Conservation (phyloP, 352 stramenopile species). For the Phytophthora niederhauseri region DNA sequence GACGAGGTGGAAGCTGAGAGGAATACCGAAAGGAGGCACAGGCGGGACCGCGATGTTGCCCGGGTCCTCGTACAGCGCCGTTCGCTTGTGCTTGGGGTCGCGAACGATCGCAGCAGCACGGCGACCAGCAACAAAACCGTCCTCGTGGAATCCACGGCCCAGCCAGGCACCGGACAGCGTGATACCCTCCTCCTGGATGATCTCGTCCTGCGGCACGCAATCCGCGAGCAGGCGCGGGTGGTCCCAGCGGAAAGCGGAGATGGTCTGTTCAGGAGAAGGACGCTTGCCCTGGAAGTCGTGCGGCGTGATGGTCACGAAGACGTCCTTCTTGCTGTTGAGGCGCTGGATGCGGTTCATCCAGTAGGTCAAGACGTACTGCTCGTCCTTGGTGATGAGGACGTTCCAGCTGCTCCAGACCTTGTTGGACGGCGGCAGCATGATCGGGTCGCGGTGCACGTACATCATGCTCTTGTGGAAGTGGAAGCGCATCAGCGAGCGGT, state of each 20-base stretch:
- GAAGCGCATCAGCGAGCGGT: slow-evolving; percentile 79
- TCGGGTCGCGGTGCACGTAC: slow-evolving; percentile 83
- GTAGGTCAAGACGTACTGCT: slow-evolving; percentile 90
- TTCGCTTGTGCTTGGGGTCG: slow-evolving; percentile 75
- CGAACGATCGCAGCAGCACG: slow-evolving; percentile 79
- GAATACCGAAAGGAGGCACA: slow-evolving; percentile 77
- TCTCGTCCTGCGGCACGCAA: slow-evolving; percentile 87
- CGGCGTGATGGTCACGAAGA: slow-evolving; percentile 88
- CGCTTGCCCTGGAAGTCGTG: slow-evolving; percentile 73
- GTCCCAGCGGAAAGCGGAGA: slow-evolving; percentile 87
- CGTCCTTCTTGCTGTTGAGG: slow-evolving; percentile 84
- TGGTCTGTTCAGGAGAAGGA: slow-evolving; percentile 52
- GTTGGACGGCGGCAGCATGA: slow-evolving; percentile 74
- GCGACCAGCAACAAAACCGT: slow-evolving; percentile 86
- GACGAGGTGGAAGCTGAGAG: slow-evolving; percentile 67
- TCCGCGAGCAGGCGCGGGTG: slow-evolving; percentile 84
- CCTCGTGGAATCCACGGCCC: slow-evolving; percentile 86
- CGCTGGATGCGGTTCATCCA: slow-evolving; percentile 92
- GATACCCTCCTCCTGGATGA: slow-evolving; percentile 85
- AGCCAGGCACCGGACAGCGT: slow-evolving; percentile 84
- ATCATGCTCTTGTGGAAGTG: slow-evolving; percentile 91
- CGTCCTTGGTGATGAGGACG: slow-evolving; percentile 83
- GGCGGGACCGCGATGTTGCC: slow-evolving; percentile 77
- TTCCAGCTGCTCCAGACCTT: slow-evolving; percentile 89
- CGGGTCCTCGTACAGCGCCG: slow-evolving; percentile 81